Percentiles rank a stretch among this genome's conserved stretches.
These are phyloP conservation scores for Raphanus hybrid DNA, from an alignment of 441 rosid genomes.

Conservation along the genomic window DNA sequence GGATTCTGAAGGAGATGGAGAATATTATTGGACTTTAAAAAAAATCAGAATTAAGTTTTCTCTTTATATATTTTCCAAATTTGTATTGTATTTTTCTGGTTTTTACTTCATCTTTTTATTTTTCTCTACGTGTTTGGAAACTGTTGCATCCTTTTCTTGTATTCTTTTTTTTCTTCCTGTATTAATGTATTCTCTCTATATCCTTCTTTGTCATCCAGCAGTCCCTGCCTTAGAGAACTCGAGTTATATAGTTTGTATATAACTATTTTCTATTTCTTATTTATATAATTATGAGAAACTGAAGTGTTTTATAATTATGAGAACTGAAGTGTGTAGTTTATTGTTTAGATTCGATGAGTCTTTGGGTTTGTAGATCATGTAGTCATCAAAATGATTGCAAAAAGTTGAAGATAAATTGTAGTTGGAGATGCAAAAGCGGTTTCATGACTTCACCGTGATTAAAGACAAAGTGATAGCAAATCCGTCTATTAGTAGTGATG, in stretches of 20 bases:
- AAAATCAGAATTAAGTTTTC: background rate
- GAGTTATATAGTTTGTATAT: no score
- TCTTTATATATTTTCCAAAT: background rate
- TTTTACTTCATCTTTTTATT: background rate
- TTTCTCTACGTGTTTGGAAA: background rate
- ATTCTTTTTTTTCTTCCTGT: background rate
- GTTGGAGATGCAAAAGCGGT: background rate
- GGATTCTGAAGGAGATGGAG: conserved; percentile 3
- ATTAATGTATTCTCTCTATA: background rate
- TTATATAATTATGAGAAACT: no score
- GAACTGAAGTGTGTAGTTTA: no score
- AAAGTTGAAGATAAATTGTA: no score
- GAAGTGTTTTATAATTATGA: no score
- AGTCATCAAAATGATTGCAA: no score
- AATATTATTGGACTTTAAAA: conserved; percentile 3
- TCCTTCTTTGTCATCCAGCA: no score
- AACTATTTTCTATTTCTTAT: no score
- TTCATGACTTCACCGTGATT: background rate
- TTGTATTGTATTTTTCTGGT: background rate
- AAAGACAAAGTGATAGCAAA: background rate
- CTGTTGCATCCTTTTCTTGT: background rate
- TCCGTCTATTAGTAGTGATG: conserved; percentile 38
- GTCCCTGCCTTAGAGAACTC: no score
- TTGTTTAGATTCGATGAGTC: no score
- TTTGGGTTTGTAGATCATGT: no score